Evolutionary conservation across 2,329 filamentous ascomycete species (phyloP), one percentile per base, ranked within the genome.

Genomic region (Chrysoporthe cubensis): DNA sequence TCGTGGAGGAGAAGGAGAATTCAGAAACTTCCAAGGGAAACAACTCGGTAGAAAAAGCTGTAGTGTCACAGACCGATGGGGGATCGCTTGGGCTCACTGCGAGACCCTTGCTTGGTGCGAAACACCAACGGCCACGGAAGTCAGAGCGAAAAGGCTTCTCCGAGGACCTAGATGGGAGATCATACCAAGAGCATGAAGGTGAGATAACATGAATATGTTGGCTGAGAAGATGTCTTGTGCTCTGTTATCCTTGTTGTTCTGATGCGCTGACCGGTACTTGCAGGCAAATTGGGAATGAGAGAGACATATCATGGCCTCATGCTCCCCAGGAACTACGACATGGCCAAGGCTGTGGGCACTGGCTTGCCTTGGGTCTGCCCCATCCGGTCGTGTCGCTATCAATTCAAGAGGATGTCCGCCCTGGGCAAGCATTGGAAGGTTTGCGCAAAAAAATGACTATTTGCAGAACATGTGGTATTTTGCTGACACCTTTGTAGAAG

Each of bases 321-420:
- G 26, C 58, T 62, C 8, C 65, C 65, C n/a, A 42, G 59, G 5
- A 58, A 66, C 4, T 66, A 66, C 59, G 21, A 66, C 2, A 32
- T 21, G 16, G n/a, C 58, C 4, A 57, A 26, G 18, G 16, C n/a
- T 32, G 58, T 9, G 16, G 54, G 9, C 40, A 42, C 48, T 42
- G 48, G 59, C 3, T n/a, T 57, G 11, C 42, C 58, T 37, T 66
- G 65, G 65, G n/a, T 66, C 18, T 66, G 65, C 32, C 65, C 65
- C 5, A 62, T 66, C 42, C 65, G 65, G 5, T 66, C 50, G 21
- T 66, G 65, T 34, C 65, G 34, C 7, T 42, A 26, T 14, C 57
- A 40, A 3, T 66, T 62, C 59, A 40, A 13, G 50, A 62, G 18
- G 40, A 26, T 18, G 1, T 9, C 46, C 7, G 14, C 50, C 21